phyloP scores from a whole-genome alignment of 495 filamentous ascomycete species.

The Penicillium argentinense region DNA sequence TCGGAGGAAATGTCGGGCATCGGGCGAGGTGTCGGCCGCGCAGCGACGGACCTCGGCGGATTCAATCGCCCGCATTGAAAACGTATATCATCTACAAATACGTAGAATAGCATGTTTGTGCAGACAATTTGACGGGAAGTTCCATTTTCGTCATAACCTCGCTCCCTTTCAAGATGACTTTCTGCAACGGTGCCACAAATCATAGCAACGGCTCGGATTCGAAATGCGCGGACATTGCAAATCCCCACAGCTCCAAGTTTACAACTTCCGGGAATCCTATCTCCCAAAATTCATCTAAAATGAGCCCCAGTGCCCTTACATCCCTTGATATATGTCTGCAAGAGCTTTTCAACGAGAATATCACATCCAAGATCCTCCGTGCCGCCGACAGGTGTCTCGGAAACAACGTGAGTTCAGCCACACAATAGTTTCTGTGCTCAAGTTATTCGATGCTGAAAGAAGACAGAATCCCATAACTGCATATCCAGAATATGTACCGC shows the following conservation, averaged over 20 bases:
- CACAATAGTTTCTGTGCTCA: background rate
- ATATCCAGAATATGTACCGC: slow-evolving; percentile 33
- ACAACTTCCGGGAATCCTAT: background rate
- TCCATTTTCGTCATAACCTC: background rate
- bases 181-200: background rate
- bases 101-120: background rate
- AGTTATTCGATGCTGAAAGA: background rate
- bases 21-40: slow-evolving; percentile 4
- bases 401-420: background rate
- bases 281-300: too few relatives aligned
- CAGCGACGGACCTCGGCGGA: background rate
- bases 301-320: too few relatives aligned
- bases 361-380: slow-evolving; percentile 29
- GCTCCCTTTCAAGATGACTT: background rate
- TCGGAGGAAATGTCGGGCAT: slow-evolving; percentile 8
- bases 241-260: background rate
- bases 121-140: background rate
- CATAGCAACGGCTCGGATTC: background rate
- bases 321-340: slow-evolving; percentile 3
- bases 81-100: background rate
- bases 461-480: slow-evolving; percentile 15
- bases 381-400: slow-evolving; percentile 14
- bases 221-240: background rate
- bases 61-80: background rate
- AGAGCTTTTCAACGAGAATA: slow-evolving; percentile 27